phyloP scores from a whole-genome alignment of 2,329 filamentous ascomycete species.

The Cladophialophora psammophila region DNA sequence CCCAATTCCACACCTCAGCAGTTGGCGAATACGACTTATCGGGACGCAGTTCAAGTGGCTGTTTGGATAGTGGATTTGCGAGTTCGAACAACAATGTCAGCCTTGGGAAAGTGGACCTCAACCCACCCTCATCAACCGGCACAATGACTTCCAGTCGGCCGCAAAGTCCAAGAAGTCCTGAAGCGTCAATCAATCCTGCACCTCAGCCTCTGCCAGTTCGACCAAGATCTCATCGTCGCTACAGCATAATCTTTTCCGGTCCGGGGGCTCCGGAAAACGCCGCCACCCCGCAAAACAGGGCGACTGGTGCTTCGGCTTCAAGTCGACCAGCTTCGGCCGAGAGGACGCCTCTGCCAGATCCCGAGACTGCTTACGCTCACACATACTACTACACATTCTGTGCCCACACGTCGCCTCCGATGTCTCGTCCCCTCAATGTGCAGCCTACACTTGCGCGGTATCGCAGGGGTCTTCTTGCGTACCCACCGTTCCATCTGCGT shows the following conservation, averaged over 20 bases:
- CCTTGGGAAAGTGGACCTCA: background rate
- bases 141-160: background rate
- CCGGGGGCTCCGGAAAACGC: background rate
- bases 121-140: background rate
- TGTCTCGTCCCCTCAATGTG: slow-evolving; percentile 36
- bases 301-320: background rate
- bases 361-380: slow-evolving; percentile 31
- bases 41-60: background rate
- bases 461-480: slow-evolving; percentile 24
- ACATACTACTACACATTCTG: slow-evolving; percentile 37
- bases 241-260: background rate
- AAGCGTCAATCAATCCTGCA: background rate
- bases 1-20: background rate
- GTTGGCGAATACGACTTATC: background rate
- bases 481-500: slow-evolving; percentile 24
- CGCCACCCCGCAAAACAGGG: background rate
- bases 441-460: slow-evolving; percentile 27
- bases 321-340: background rate
- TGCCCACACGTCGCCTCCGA: slow-evolving; percentile 36
- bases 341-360: slow-evolving; percentile 24
- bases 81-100: background rate
- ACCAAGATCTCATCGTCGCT: slow-evolving; percentile 9
- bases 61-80: background rate
- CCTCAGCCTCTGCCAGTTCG: background rate
- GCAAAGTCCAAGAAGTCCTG: background rate